Evolutionary conservation across 2,329 filamentous ascomycete genomes (phyloP).

Genomic region (Alternaria consortialis): DNA sequence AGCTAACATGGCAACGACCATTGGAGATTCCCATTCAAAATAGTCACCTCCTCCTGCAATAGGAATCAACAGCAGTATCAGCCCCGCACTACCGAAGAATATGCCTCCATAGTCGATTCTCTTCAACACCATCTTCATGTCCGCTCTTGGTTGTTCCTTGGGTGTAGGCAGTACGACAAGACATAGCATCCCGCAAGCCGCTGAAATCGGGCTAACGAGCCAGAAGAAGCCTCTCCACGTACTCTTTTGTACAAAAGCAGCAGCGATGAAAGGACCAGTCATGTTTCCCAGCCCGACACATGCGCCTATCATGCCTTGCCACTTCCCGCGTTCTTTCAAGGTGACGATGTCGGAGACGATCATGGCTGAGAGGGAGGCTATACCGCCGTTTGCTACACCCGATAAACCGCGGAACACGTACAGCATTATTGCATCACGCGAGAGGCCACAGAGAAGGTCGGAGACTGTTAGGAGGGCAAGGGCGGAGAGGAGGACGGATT

Average conservation of each 20-base stretch:
- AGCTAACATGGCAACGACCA: conserved; percentile 68
- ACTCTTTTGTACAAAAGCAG: conserved; percentile 28
- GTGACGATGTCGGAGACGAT: conserved; percentile 51
- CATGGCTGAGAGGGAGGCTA: conserved; percentile 55
- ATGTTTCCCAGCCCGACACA: conserved; percentile 37
- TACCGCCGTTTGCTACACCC: conserved; percentile 69
- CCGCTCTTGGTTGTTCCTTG: conserved; percentile 58
- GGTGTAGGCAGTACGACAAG: conserved; percentile 46
- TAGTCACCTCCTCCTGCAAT: conserved; percentile 69
- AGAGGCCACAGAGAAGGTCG: conserved; percentile 68
- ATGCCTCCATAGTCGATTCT: conserved; percentile 70
- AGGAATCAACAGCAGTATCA: conserved; percentile 70
- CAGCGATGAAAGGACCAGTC: conserved; percentile 38
- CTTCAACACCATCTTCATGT: conserved; percentile 54
- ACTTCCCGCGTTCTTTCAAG: conserved; percentile 49
- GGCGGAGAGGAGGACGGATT: conserved; percentile 60
- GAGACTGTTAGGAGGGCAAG: conserved; percentile 63
- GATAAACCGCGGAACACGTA: conserved; percentile 68
- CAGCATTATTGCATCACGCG: conserved; percentile 64
- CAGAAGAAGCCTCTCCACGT: conserved; percentile 37
- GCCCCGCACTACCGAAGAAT: conserved; percentile 62
- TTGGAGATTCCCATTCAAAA: conserved; percentile 64
- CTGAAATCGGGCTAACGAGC: conserved; percentile 28
- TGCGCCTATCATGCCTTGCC: conserved; percentile 47
- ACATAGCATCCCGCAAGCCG: conserved; percentile 20